Evolutionary conservation across 805 yeast genomes (phyloP), one percentile per base, ranked within the genome.

Genomic region (Yarrowia porcina): DNA sequence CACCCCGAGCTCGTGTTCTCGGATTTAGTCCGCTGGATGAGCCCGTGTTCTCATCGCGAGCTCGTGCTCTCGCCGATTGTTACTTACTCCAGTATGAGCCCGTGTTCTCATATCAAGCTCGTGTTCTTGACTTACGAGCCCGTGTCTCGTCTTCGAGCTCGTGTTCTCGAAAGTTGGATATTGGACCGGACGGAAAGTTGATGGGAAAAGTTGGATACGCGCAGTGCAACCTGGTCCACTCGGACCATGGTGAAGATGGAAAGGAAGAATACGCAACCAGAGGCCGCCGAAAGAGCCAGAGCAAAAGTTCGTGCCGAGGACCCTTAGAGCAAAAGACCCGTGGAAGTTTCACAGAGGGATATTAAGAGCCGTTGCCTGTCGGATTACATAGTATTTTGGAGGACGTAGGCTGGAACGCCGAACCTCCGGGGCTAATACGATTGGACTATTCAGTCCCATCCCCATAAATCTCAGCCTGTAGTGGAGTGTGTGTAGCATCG

Each of bases 341-440:
- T 45, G 50, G 50, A 45, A 28, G 17, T 45, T 45, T 45, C 35
- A 28, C 50, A 45, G 50, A 12, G 50, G 50, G 50, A 45, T 28
- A 6, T 17, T 28, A 45, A 45, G 50, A 45, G 52, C 52, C 57
- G 57, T 49, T 49, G 39, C 57, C 35, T 45, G 57, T 49, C 57
- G 57, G 57, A 49, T 49, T 33, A 45, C 33, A 49, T 49, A 49
- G 57, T 49, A 49, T 49, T 49, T 49, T 23, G 57, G 59, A 52
- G 59, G 59, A 52, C 59, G 59, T 52, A 52, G 59, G 59, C 59
- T 52, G 57, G 57, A 52, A 33, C 44, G 59, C 59, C 59, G 59
- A 52, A 52, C 59, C 59, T 52, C 59, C 59, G 59, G 59, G 59
- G 59, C 44, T 52, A 52, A 52, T 52, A 52, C 42, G 59, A 52